Base-by-base conservation (phyloP, 495 filamentous ascomycete genomes). In the Penicillium bovifimosum region DNA sequence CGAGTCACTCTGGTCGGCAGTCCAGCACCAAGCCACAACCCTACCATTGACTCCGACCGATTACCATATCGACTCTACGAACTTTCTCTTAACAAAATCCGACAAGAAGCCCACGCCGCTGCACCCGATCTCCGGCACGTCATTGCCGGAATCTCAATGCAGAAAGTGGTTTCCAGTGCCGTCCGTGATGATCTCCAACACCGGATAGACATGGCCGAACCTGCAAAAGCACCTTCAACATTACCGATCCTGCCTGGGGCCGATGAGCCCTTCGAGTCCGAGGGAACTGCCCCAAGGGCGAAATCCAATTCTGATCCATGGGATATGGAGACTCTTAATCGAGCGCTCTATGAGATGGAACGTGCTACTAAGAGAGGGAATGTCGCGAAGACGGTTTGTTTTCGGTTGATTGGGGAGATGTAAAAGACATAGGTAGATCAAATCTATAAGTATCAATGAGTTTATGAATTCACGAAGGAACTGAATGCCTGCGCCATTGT, bases 61-160 rank as follows among this genome's bases (percentile, higher is more conserved):
- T 51, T 65, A 14, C 59, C 62, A 24, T 62, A 60, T 43, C 54
- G 60, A 41, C 52, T 65, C 14, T 65, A 58, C 26, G 54, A 63
- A 24, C 51, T 65, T 2, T 65, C 62, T 0, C 36, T 65, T n/a
- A 49, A 58, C 45, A 65, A 65, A 32, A 65, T 65, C 9, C 54
- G 59, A 41, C 60, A 63, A 43, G 59, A 65, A 26, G 62, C 62
- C 1, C 50, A 52, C 20, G 53, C 59, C 7, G 41, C 50, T 8
- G 62, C 63, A 28, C 62, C 62, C 9, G 60, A 65, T 40, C 32
- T 65, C 11, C 38, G 62, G 8, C 62, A 60, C 32, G 54, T 65
- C 1, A 47, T 65, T 4, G 62, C 59, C 3, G 62, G 56, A 14
- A 53, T 52, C 16, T 55, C 62, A 17, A 62, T 65, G 60, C 62